Evolutionary conservation across 2,329 filamentous ascomycete genomes (phyloP), one percentile per base, ranked within the genome.

Genomic region (Claviceps lovelessii): DNA sequence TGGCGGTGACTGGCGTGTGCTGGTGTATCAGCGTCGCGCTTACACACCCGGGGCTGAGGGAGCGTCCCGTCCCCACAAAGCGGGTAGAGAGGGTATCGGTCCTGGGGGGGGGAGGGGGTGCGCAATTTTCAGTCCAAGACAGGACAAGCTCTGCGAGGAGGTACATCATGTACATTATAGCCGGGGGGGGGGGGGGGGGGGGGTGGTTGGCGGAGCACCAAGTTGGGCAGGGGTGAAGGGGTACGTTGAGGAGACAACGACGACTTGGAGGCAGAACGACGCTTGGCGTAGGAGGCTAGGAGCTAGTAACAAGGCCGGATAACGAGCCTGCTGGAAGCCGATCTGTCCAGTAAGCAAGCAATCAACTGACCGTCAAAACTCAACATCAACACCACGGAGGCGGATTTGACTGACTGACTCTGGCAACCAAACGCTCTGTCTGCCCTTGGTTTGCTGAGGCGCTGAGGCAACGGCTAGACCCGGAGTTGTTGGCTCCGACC

Each of bases 1-100:
- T 23, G 23, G 23, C 23, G 23, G 9, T 35, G 33, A 8, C 33
- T 35, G 33, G 33, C 9, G 33, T 10, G 9, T 35, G 7, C 33
- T 35, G 33, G 33, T 44, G 45, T 49, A 45, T 52, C 45, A 41
- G 11, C 23, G 33, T 11, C 23, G 10, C 37, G 8, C 23, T n/a
- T 29, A 45, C 54, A 55, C 54, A 10, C 37, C 51, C 29, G 17
- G 48, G 28, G 52, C 48, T 54, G 49, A 54, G 35, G 48, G 53
- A 54, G 44, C 52, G 37, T 52, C 49, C 44, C 51, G 52, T 56
- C 52, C 52, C 55, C 52, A 56, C 49, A 56, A 46, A 49, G 45
- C 55, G 52, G 55, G 55, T 54, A 54, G 49, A 42, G 35, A 23
- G 23, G 35, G 23, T 54, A 49, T 49, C 55, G 35, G 35, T 52